phyloP scores from a whole-genome alignment of 2,329 filamentous ascomycete genomes.

The Graphium sp. region DNA sequence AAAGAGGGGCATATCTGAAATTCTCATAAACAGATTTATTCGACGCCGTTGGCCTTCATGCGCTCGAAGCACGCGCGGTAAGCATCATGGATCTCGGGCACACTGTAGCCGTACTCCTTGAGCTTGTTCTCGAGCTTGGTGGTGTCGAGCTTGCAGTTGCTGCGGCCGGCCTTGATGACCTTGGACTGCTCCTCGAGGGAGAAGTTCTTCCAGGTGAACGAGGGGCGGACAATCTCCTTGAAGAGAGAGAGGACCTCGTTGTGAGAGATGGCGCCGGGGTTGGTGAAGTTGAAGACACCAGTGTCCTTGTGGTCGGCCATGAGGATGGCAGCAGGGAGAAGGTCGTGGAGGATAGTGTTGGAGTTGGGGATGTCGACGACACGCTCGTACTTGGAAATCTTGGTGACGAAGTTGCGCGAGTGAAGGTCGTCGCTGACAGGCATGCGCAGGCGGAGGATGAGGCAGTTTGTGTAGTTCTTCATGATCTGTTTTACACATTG shows the following conservation, averaged over 20 bases:
- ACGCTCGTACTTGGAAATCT: constrained; percentile 46
- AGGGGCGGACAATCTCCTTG: constrained; percentile 43
- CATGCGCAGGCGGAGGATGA: constrained; percentile 52
- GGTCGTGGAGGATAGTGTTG: constrained; percentile 48
- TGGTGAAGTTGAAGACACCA: constrained; percentile 55
- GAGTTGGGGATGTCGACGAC: constrained; percentile 54
- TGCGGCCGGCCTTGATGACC: constrained; percentile 50
- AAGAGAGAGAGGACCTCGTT: constrained; percentile 50
- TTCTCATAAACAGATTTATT: no score
- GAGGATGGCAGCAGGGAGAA: constrained; percentile 42
- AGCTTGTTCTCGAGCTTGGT: constrained; percentile 44
- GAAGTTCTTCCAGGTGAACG: constrained; percentile 49
- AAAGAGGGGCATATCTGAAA: no score
- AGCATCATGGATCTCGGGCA: constrained; percentile 45
- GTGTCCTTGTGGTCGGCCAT: constrained; percentile 43
- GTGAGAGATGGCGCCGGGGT: constrained; percentile 54
- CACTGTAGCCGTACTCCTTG: constrained; percentile 36
- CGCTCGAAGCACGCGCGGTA: constrained; percentile 45
- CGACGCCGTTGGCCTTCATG: constrained; percentile 38
- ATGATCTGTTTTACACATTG: constrained; percentile 26
- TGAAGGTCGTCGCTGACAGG: constrained; percentile 52
- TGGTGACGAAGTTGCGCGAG: constrained; percentile 51
- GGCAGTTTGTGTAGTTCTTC: constrained; percentile 41
- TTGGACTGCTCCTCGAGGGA: constrained; percentile 47
- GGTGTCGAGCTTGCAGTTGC: constrained; percentile 48